A percentile compares a stretch with the other conserved stretches of the same genome.
Conservation (phyloP, 2,329 filamentous ascomycete species). For the Fusarium cicatricum region DNA sequence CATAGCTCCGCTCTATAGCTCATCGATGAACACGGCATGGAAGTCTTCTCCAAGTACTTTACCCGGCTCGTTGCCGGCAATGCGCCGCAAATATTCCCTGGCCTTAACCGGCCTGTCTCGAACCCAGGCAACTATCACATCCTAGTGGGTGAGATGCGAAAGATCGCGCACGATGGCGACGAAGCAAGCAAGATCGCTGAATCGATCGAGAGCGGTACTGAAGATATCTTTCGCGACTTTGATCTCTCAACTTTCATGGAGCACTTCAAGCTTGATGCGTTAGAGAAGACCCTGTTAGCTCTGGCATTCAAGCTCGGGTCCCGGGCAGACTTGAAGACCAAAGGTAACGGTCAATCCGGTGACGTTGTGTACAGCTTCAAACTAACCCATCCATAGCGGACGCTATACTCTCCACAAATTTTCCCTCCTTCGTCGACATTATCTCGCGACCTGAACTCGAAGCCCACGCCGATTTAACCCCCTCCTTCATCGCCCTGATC, state of each 20-base stretch:
- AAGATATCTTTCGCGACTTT: slow-evolving; percentile 95
- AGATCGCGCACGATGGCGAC: slow-evolving; percentile 80
- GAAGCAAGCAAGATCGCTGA: slow-evolving; percentile 93
- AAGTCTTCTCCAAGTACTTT: slow-evolving; percentile 97
- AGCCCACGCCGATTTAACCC: slow-evolving; percentile 71
- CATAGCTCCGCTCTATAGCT: slow-evolving; percentile 63
- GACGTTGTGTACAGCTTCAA: slow-evolving; percentile 47
- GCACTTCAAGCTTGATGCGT: slow-evolving; percentile 90
- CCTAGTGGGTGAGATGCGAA: slow-evolving; percentile 83
- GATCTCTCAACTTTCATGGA: slow-evolving; percentile 96
- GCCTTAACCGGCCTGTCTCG: slow-evolving; percentile 74
- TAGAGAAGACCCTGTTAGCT: slow-evolving; percentile 87
- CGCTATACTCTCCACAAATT: slow-evolving; percentile 85
- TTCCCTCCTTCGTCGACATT: slow-evolving; percentile 78
- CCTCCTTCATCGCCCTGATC: slow-evolving; percentile 78
- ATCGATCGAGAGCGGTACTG: slow-evolving; percentile 87
- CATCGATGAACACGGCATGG: slow-evolving; percentile 98
- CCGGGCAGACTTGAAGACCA: slow-evolving; percentile 83
- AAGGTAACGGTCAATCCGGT: slow-evolving; percentile 67
- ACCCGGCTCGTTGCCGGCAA: slow-evolving; percentile 91
- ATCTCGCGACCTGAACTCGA: slow-evolving; percentile 71
- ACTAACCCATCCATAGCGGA: slow-evolving; percentile 71
- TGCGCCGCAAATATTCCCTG: slow-evolving; percentile 89
- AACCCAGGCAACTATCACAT: slow-evolving; percentile 86
- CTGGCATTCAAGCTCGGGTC: slow-evolving; percentile 87